phyloP scores from a whole-genome alignment of 2,329 filamentous ascomycete species.

The Cladosporium halotolerans region DNA sequence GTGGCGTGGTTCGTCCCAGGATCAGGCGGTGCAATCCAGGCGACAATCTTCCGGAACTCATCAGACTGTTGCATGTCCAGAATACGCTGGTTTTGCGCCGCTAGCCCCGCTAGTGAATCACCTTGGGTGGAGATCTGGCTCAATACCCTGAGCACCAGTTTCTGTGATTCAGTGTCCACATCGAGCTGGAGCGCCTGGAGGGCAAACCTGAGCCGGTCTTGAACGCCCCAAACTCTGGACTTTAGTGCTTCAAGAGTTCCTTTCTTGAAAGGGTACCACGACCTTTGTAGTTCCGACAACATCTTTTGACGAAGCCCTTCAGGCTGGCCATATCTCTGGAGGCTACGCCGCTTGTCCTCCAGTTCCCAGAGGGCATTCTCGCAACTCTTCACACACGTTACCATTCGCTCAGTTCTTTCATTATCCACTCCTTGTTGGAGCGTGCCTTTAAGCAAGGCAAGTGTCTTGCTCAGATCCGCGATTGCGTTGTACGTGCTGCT shows the following conservation, averaged over 20 bases:
- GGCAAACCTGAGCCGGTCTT: conserved; percentile 10
- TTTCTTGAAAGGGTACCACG: conserved; percentile 14
- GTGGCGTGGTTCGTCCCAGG: conserved; percentile 17
- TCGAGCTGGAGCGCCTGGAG: conserved; percentile 16
- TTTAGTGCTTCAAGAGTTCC: conserved; percentile 12
- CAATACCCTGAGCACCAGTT: background rate
- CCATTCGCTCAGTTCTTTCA: conserved; percentile 6
- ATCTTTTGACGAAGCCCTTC: conserved; percentile 12
- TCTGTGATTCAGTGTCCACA: conserved; percentile 3
- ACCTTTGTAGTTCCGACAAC: conserved; percentile 5
- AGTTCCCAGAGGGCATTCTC: conserved; percentile 11
- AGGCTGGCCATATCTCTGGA: conserved; percentile 6
- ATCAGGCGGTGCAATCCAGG: conserved; percentile 18
- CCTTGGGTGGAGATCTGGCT: background rate
- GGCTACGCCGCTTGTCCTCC: conserved; percentile 5
- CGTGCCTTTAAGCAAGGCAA: conserved; percentile 9
- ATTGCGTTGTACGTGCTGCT: conserved; percentile 10
- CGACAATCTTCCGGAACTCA: conserved; percentile 12
- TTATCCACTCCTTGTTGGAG: conserved; percentile 1
- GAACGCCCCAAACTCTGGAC: conserved; percentile 7
- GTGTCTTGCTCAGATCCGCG: conserved; percentile 12
- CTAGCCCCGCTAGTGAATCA: background rate
- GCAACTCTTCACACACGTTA: conserved; percentile 7
- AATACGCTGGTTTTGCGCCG: background rate
- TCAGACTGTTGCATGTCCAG: conserved; percentile 10